These are phyloP conservation scores for Viola pubescens DNA, from an alignment of 441 rosid genomes.

Conservation along the genomic window DNA sequence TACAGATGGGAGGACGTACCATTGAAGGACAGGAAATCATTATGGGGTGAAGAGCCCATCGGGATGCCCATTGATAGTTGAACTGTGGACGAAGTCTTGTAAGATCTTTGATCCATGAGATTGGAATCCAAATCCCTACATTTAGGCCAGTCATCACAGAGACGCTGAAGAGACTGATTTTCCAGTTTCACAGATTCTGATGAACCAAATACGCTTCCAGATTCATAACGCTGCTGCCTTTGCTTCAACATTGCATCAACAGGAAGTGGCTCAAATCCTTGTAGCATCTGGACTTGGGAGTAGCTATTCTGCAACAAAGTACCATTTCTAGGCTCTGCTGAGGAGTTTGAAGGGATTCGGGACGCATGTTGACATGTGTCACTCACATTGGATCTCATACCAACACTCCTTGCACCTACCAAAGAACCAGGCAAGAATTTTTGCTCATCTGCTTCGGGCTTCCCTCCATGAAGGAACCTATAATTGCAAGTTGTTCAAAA, in stretches of 20 bases:
- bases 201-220: slow-evolving; percentile 26
- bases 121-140: slow-evolving; percentile 22
- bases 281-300: slow-evolving; percentile 18
- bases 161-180: slow-evolving; percentile 27
- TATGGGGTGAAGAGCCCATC: slow-evolving; percentile 11
- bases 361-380: slow-evolving; percentile 16
- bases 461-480: slow-evolving; percentile 22
- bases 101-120: slow-evolving; percentile 17
- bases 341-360: slow-evolving; percentile 16
- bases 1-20: slow-evolving; percentile 6
- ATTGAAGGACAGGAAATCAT: slow-evolving; percentile 12
- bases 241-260: slow-evolving; percentile 22
- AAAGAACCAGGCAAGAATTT: slow-evolving; percentile 16
- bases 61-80: slow-evolving; percentile 24
- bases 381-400: slow-evolving; percentile 17
- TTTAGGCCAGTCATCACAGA: slow-evolving; percentile 31
- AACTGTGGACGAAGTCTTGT: slow-evolving; percentile 14
- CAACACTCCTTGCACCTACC: slow-evolving; percentile 13
- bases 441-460: slow-evolving; percentile 22
- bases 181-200: slow-evolving; percentile 20
- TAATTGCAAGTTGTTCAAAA: neutral
- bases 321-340: slow-evolving; percentile 19
- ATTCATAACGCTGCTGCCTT: slow-evolving; percentile 22
- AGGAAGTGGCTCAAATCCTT: slow-evolving; percentile 16
- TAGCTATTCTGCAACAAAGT: slow-evolving; percentile 10